phyloP scores from a whole-genome alignment of 1,284 basidiomycete genomes.

The Coniophora puteana region DNA sequence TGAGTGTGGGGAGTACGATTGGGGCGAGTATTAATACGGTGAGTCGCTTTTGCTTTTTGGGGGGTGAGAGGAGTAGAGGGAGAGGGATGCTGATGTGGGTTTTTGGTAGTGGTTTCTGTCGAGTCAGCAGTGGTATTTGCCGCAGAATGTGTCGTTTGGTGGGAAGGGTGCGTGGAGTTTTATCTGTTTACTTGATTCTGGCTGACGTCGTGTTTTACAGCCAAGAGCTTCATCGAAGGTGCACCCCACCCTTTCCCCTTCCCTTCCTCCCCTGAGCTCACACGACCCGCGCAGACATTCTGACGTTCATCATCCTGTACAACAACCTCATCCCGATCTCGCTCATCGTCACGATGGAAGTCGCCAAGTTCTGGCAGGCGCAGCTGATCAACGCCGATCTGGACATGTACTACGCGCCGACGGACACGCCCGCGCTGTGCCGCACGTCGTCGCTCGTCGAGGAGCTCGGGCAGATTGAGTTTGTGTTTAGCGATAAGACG shows the following conservation, averaged over 20 bases:
- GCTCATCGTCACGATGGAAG: conserved; percentile 99
- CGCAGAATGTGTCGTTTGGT: conserved; percentile 50
- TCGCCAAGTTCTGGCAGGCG: conserved; percentile 98
- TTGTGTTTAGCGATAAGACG: conserved; percentile 98
- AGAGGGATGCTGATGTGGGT: background rate
- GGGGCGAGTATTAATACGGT: conserved; percentile 83
- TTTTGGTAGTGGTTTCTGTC: conserved; percentile 74
- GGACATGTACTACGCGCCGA: conserved; percentile 93
- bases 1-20: conserved; percentile 90
- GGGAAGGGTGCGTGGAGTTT: conserved; percentile 50
- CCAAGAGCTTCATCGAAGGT: conserved; percentile 82
- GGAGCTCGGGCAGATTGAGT: conserved; percentile 98
- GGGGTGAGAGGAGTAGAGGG: background rate
- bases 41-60: conserved; percentile 12
- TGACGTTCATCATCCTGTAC: conserved; percentile 98
- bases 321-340: conserved; percentile 99
- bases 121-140: conserved; percentile 80
- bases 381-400: conserved; percentile 96
- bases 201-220: conserved; percentile 34
- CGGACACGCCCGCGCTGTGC: conserved; percentile 95
- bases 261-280: conserved; percentile 10
- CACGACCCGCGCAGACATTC: conserved; percentile 60
- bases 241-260: conserved; percentile 9
- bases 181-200: background rate
- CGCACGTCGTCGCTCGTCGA: conserved; percentile 97